Conservation (phyloP, 2,329 filamentous ascomycete species). For the Magnaporthales sp. region DNA sequence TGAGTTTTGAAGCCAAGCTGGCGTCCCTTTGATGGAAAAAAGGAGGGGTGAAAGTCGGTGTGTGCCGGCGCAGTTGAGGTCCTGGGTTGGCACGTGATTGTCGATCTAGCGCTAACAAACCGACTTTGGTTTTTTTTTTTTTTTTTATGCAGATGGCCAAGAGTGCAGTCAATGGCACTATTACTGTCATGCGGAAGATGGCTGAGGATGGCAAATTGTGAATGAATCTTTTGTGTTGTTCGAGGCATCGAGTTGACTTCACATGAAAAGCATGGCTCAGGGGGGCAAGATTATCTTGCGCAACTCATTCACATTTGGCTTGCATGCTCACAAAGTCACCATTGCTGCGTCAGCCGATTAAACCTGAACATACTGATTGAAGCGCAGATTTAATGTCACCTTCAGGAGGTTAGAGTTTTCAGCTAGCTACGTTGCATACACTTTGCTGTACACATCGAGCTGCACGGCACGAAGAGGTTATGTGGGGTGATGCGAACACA, state of each 20-base stretch:
- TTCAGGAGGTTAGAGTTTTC: not conserved
- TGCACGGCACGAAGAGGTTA: not conserved
- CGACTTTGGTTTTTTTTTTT: not conserved
- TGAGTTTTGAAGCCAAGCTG: not conserved
- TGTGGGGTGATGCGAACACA: not conserved
- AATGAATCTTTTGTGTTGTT: not conserved
- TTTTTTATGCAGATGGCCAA: not conserved
- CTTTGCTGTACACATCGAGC: not conserved
- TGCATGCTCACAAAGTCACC: not conserved
- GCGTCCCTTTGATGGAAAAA: not conserved
- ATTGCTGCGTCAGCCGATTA: too few relatives aligned
- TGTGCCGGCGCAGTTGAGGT: not conserved
- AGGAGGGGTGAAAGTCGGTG: not conserved
- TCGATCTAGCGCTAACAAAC: not conserved
- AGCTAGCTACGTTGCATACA: not conserved
- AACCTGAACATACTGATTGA: too few relatives aligned
- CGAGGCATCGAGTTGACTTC: not conserved
- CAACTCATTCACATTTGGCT: not conserved
- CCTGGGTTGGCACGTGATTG: not conserved
- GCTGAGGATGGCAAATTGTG: not conserved
- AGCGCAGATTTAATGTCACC: not conserved
- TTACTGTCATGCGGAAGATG: not conserved
- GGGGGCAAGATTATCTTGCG: not conserved
- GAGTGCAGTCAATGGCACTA: not conserved
- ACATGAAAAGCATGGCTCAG: not conserved